Evolutionary conservation across 306 rosid genomes (phyloP).

Genomic region (Quercus aquifolioides): DNA sequence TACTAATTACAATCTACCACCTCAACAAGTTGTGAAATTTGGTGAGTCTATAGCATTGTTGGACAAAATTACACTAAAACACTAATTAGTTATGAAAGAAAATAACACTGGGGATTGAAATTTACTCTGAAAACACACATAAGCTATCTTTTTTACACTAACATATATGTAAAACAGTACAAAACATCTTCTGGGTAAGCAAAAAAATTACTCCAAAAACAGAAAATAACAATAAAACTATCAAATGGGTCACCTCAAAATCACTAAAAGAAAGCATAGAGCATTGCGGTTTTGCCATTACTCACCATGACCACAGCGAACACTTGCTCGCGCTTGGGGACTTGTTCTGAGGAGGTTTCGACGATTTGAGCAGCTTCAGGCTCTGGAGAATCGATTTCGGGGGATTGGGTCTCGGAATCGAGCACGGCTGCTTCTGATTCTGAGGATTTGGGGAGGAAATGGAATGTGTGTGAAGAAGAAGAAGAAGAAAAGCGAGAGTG

Average conservation of each 20-base stretch:
- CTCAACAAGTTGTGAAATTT: no score
- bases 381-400: slow-evolving; percentile 17
- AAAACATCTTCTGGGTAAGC: neutral
- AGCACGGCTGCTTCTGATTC: slow-evolving; percentile 27
- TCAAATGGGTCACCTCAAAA: neutral
- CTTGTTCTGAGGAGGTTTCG: slow-evolving; percentile 29
- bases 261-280: neutral
- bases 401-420: slow-evolving; percentile 6
- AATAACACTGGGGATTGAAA: neutral
- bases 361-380: slow-evolving; percentile 32
- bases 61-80: neutral
- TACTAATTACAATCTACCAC: no score
- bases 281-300: neutral
- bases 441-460: slow-evolving; percentile 44
- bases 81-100: neutral
- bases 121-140: neutral
- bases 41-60: no score
- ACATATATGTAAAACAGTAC: neutral
- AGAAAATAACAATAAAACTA: neutral
- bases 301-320: slow-evolving; percentile 93
- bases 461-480: slow-evolving; percentile 41
- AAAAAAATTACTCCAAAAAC: neutral
- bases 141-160: neutral
- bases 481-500: slow-evolving; percentile 36
- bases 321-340: slow-evolving; percentile 61